Conservation (phyloP, 2,329 filamentous ascomycete genomes). For the Pestalotiopsis sp. region DNA sequence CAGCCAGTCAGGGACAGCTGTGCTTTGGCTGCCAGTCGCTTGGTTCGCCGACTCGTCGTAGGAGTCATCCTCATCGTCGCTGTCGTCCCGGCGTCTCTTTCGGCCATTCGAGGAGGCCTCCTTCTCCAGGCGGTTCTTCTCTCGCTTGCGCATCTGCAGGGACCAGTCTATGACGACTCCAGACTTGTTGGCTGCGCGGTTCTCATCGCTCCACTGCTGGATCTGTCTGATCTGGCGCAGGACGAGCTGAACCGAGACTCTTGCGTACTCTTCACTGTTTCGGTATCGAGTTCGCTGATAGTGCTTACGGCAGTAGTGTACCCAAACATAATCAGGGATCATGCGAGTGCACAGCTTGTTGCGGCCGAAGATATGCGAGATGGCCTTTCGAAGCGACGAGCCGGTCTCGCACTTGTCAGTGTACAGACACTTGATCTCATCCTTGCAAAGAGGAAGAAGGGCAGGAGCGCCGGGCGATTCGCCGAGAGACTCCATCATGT, state of each 20-base stretch:
- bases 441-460: too few relatives aligned
- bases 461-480: conserved; percentile 18
- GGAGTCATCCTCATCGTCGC: conserved; percentile 33
- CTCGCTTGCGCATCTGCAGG: conserved; percentile 65
- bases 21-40: conserved; percentile 24
- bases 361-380: conserved; percentile 80
- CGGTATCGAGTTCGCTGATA: conserved; percentile 78
- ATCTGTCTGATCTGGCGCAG: conserved; percentile 64
- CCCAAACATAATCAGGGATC: conserved; percentile 72
- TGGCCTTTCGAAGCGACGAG: conserved; percentile 70
- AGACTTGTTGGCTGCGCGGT: conserved; percentile 36
- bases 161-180: conserved; percentile 62
- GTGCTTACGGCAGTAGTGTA: conserved; percentile 78
- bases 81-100: conserved; percentile 36
- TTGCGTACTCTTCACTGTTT: conserved; percentile 62
- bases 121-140: conserved; percentile 58
- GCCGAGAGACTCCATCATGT: conserved; percentile 22
- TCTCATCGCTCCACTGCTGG: conserved; percentile 62
- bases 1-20: conserved; percentile 53
- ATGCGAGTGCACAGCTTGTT: conserved; percentile 77
- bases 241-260: conserved; percentile 66
- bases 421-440: conserved; percentile 51
- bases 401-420: conserved; percentile 60
- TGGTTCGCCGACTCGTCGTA: conserved; percentile 32
- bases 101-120: conserved; percentile 30